Evolutionary conservation across 345 rosid species (phyloP), one percentile per base, ranked within the genome.

Genomic region (Camelina sativa): DNA sequence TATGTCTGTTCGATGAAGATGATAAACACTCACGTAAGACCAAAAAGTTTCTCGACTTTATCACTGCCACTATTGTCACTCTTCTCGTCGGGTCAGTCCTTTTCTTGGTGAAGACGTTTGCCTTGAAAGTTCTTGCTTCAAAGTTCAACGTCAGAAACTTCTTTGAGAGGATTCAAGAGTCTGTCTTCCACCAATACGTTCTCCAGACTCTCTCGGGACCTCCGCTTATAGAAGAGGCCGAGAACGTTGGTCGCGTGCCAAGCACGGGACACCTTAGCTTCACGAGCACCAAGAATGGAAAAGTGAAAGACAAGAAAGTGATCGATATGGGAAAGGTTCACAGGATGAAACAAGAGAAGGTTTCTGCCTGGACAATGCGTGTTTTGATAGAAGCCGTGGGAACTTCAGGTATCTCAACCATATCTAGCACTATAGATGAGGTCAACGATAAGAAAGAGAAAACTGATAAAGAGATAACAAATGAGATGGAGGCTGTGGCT

Each of bases 311-410:
- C 40, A 83, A 76, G 58, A 91, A 84, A 82, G 77, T 88, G 41
- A 84, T 93, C 71, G 94, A 93, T 81, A 87, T 91, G 92, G 94
- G 84, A 37, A 83, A 80, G 48, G 75, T 91, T 63, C 92, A 91
- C 65, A 83, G 82, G 67, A 82, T 93, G 88, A 91, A 89, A 75
- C 88, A 81, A 72, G 96, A 88, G 55, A 93, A 88, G 76, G 98
- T 93, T 37, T 89, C 98, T 0, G 83, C 96, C 74, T 91, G 96
- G 98, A 90, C 93, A 12, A 89, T 93, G 97, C 85, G 93, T 82
- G 85, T 85, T 60, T 79, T 93, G 85, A 82, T 88, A 8, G 97
- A 93, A 59, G 86, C 91, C 0, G 86, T 91, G 16, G 88, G 84
- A 65, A 85, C 72, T 63, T 87, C 96, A 0, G 86, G 91, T 60